Evolutionary conservation across 2,329 filamentous ascomycete genomes (phyloP), one percentile per base, ranked within the genome.

Genomic region (Corynespora cassiicola): DNA sequence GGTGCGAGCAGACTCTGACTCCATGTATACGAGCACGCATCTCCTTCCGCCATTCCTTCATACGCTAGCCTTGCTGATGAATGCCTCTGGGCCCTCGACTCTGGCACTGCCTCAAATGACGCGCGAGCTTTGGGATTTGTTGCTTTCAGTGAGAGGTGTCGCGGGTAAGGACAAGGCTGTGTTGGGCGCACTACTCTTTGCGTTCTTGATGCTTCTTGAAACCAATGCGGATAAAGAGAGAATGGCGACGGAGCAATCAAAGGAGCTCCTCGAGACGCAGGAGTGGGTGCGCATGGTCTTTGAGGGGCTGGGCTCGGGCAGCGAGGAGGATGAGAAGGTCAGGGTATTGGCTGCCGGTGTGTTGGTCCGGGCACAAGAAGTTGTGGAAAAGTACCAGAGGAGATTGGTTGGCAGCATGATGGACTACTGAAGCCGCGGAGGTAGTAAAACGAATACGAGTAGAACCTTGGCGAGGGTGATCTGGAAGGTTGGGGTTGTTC

Each of bases 271-370:
- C 34, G 92, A 97, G 76, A 87, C 89, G 43, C 82, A 88, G 56
- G 87, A 90, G 58, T 99, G 94, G 94, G 87, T 88, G 2, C 79
- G 83, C 27, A 76, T 76, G 37, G 79, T 96, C 2, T 95, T 96
- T 67, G 81, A 86, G 36, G 56, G 60, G 22, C 37, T 69, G 33
- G 33, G 45, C 49, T 40, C 43, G 74, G 74, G 31, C 66, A 62
- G 45, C 42, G 65, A 75, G 77, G 86, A 96, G 62, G 89, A 94
- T 63, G 88, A 87, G 42, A 84, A 86, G 46, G 82, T 92, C 20
- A 86, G 90, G 72, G 88, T 84, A 72, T 61, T 94, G 56, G 86
- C 88, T 4, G 89, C 89, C 0, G 87, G 85, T 0, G 84, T 90
- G 32, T 67, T 95, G 54, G 81, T 97, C 21, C 86, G 86, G 60